Percentiles rank a stretch among this genome's conserved stretches.
These are phyloP conservation scores for Helianthus tuberosus DNA, from an alignment of 129 eudicot genomes.

Conservation along the genomic window DNA sequence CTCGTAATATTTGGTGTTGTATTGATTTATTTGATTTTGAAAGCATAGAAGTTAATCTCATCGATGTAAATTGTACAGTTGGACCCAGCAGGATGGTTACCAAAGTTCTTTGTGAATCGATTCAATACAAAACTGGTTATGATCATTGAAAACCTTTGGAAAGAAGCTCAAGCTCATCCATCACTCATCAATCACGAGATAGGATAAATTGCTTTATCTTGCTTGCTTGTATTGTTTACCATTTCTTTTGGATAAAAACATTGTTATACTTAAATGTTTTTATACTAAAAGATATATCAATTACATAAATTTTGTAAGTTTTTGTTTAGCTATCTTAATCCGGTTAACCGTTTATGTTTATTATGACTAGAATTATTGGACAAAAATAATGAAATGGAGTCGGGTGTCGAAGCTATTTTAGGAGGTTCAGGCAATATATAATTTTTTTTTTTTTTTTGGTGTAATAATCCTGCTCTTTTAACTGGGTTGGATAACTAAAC, in stretches of 20 bases:
- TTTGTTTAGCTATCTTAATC: not conserved
- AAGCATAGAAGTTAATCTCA: not conserved
- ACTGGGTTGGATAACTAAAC: no score
- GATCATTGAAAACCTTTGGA: constrained; percentile 94
- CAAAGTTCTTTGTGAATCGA: constrained; percentile 96
- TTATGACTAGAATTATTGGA: not conserved
- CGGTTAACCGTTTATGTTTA: not conserved
- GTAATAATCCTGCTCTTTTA: no score
- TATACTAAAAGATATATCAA: constrained; percentile 3
- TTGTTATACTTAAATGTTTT: not conserved
- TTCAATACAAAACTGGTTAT: constrained; percentile 91
- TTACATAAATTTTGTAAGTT: not conserved
- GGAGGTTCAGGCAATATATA: no score
- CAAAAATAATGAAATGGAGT: no score
- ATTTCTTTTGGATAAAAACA: constrained; percentile 21
- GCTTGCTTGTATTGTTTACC: not conserved
- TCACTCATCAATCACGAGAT: constrained; percentile 29
- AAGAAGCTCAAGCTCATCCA: constrained; percentile 64
- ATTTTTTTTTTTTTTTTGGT: no score
- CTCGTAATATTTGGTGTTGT: no score
- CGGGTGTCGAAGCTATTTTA: no score
- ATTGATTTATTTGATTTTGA: no score
- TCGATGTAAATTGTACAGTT: constrained; percentile 42
- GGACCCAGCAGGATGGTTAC: constrained; percentile 99
- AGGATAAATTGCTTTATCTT: constrained; percentile 5